These are phyloP conservation scores for Tetradesmus obliquus DNA, from an alignment of 139 green algal genomes.

Conservation along the genomic window DNA sequence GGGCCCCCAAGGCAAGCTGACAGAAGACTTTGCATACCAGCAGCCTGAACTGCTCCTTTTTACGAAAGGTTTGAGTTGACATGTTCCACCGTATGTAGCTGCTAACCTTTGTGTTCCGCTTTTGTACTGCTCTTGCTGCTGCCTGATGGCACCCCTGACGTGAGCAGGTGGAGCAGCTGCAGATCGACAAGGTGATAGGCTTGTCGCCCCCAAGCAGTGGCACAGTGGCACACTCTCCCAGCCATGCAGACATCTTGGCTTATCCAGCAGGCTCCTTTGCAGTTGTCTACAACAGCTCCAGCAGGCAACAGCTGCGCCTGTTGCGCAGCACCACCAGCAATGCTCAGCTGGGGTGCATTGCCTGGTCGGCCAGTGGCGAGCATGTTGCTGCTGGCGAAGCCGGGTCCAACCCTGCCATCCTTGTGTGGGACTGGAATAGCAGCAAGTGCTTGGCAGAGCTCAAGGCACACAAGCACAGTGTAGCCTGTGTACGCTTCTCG, in stretches of 20 bases:
- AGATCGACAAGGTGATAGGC: conserved; percentile 16
- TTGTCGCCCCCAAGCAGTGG: neutral
- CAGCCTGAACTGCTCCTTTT: neutral
- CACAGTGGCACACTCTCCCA: neutral
- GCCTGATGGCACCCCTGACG: neutral
- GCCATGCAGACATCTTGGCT: conserved; percentile 4
- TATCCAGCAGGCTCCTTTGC: conserved; percentile 48
- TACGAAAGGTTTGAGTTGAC: neutral
- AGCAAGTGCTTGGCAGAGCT: conserved; percentile 41
- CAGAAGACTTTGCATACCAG: neutral
- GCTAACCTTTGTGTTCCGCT: neutral
- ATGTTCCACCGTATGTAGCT: neutral
- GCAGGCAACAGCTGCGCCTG: conserved; percentile 40
- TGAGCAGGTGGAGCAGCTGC: neutral
- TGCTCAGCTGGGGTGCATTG: conserved; percentile 41
- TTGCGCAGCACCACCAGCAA: conserved; percentile 44
- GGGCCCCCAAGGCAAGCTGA: neutral
- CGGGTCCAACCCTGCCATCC: conserved; percentile 32
- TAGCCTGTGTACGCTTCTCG: conserved; percentile 56
- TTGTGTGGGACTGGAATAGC: conserved; percentile 51
- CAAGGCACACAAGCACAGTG: conserved; percentile 58
- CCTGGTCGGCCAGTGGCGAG: conserved; percentile 44
- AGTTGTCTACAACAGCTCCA: conserved; percentile 38
- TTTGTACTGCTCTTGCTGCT: neutral
- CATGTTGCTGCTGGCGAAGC: conserved; percentile 62